Evolutionary conservation across 352 stramenopile species (phyloP), one percentile per base, ranked within the genome.

Genomic region (Phytophthora cajani): DNA sequence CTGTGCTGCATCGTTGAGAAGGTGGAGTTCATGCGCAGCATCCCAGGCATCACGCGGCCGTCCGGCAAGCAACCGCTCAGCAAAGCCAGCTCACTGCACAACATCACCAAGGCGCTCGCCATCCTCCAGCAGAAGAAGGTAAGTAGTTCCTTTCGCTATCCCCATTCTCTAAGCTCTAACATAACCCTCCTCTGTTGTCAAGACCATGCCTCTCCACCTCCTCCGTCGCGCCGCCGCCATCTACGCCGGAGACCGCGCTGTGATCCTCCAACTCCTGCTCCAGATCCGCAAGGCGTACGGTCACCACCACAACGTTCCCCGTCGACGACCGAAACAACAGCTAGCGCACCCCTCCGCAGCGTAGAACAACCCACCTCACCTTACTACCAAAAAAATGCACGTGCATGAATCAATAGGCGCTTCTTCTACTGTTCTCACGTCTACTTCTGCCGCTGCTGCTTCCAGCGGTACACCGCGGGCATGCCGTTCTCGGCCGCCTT

Each of bases 381-480:
- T 2, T 36, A 64, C 47, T 27, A 19, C 27, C 32, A 47, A 16
- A 52, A 32, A 71, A 71, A 67, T 62, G 50, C 58, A 64, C 62
- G 56, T 53, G 27, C 50, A 67, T 67, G 58, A 70, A 71, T 67
- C 49, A 46, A 60, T 25, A 62, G 30, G 21, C 55, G 21, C 21
- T 23, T 23, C 49, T 60, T 50, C 16, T 21, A 36, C 50, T 38
- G 50, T 23, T 30, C 27, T 30, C 27, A 30, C 27, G 27, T 30
- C 59, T 78, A 97, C 71, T 90, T 93, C 68, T 97, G 93, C 12
- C 91, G 81, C 75, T 97, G 78, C 62, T 89, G 85, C 69, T 97
- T 95, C 91, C 91, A 97, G 62, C 85, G 82, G 75, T 97, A 97
- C 17, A 97, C 84, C 7, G 89, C 85, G 1, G 91, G 90, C 47